A percentile compares a stretch with the other conserved stretches of the same genome.
These are phyloP conservation scores for Cardamine chenopodiifolia DNA, from an alignment of 345 rosid genomes.

Conservation along the genomic window DNA sequence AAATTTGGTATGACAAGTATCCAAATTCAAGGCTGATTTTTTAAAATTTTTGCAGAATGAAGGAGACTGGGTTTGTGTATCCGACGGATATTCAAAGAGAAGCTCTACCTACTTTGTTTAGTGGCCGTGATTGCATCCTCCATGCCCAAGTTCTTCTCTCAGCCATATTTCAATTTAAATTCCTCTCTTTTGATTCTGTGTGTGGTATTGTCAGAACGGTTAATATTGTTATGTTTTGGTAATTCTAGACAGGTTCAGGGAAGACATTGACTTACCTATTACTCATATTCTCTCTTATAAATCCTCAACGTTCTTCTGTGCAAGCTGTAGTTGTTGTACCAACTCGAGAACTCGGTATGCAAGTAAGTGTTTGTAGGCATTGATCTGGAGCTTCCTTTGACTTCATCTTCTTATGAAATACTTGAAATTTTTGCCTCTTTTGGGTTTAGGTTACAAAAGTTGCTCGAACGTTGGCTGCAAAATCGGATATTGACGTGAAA, in stretches of 20 bases:
- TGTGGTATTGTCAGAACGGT: not conserved
- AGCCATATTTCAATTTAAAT: not conserved
- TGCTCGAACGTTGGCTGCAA: conserved; percentile 76
- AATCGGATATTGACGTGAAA: conserved; percentile 54
- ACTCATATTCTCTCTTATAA: conserved; percentile 62
- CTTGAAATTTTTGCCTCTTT: conserved; percentile 18
- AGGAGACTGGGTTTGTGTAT: conserved; percentile 61
- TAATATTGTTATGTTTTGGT: conserved; percentile 35
- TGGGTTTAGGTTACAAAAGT: conserved; percentile 70
- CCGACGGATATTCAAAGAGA: conserved; percentile 76
- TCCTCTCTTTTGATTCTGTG: conserved; percentile 9
- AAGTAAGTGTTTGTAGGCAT: conserved; percentile 51
- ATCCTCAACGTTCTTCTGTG: conserved; percentile 72
- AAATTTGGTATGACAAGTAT: not conserved
- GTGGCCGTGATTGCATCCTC: conserved; percentile 74
- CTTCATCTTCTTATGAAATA: not conserved
- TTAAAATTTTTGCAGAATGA: conserved; percentile 52
- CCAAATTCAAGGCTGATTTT: not conserved
- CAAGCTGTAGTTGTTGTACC: conserved; percentile 89
- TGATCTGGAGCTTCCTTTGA: not conserved
- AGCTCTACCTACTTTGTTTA: conserved; percentile 72
- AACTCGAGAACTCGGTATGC: conserved; percentile 90
- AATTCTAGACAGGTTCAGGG: conserved; percentile 82
- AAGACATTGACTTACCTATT: conserved; percentile 89
- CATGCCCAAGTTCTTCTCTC: conserved; percentile 77